A percentile compares a stretch with the other conserved stretches of the same genome.
These are phyloP conservation scores for Claviceps sp. DNA, from an alignment of 2,329 filamentous ascomycete genomes.

Conservation along the genomic window DNA sequence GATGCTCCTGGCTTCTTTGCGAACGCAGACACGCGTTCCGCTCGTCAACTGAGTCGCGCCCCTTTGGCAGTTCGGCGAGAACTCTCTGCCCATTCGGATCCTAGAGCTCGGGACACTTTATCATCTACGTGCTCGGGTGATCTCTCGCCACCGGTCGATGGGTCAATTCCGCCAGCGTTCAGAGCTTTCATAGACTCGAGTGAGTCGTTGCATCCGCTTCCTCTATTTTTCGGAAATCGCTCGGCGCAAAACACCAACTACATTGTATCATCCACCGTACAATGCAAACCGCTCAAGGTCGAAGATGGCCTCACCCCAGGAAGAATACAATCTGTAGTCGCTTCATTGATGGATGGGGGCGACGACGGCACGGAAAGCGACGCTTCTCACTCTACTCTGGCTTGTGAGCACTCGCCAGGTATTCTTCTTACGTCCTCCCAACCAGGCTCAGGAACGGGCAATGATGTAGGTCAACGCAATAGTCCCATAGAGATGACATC, in stretches of 20 bases:
- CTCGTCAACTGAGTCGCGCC: not conserved
- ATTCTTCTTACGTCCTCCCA: not conserved
- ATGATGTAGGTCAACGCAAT: not conserved
- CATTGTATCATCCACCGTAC: not conserved
- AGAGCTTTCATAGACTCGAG: not conserved
- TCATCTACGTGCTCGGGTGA: not conserved
- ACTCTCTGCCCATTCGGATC: not conserved
- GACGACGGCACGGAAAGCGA: not conserved
- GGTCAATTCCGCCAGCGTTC: not conserved
- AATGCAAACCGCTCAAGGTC: not conserved
- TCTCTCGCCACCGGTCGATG: not conserved
- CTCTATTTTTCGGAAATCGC: not conserved
- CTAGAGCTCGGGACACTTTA: not conserved
- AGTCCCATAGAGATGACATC: not conserved
- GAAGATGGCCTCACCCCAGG: not conserved
- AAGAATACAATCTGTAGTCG: constrained; percentile 1
- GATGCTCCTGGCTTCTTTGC: not conserved
- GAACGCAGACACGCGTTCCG: not conserved
- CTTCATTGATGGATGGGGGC: not conserved
- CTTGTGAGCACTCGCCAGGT: not conserved
- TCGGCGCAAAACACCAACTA: too few species aligned
- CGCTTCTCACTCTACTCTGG: not conserved
- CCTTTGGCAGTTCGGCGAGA: not conserved
- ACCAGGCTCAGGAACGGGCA: not conserved
- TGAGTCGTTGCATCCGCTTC: not conserved